Evolutionary conservation across 2,329 filamentous ascomycete genomes (phyloP).

Genomic region (Albophoma yamanashiensis): DNA sequence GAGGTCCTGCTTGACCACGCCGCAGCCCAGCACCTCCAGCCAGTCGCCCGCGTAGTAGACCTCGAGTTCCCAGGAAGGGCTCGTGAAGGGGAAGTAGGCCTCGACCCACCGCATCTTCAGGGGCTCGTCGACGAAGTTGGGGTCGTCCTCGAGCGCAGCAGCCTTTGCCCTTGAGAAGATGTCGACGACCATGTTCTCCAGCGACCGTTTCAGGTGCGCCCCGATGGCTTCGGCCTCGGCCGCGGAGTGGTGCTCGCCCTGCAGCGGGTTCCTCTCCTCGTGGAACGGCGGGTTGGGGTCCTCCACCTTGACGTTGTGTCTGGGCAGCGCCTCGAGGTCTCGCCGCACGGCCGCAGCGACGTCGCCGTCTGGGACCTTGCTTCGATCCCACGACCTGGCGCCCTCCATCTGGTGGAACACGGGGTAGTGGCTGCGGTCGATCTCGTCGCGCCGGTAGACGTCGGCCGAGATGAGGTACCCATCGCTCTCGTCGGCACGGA

Average conservation of each 20-base stretch:
- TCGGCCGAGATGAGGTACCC: conserved; percentile 91
- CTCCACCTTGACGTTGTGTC: conserved; percentile 66
- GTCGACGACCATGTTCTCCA: conserved; percentile 83
- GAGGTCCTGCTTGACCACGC: conserved; percentile 75
- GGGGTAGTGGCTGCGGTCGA: conserved; percentile 91
- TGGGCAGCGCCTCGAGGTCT: conserved; percentile 62
- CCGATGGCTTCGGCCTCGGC: conserved; percentile 76
- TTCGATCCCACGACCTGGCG: conserved; percentile 77
- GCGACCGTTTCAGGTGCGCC: conserved; percentile 75
- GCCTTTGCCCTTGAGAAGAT: conserved; percentile 72
- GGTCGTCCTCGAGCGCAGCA: conserved; percentile 45
- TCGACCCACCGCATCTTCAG: conserved; percentile 88
- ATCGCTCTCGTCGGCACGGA: conserved; percentile 58
- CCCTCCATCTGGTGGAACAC: conserved; percentile 99
- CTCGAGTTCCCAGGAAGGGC: conserved; percentile 90
- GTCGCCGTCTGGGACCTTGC: conserved; percentile 43
- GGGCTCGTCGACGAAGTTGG: conserved; percentile 51
- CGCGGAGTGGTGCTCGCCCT: conserved; percentile 56
- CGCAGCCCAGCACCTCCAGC: conserved; percentile 93
- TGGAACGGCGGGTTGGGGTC: conserved; percentile 75
- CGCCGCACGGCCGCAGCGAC: conserved; percentile 55
- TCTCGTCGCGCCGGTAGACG: conserved; percentile 89
- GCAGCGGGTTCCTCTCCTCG: conserved; percentile 71
- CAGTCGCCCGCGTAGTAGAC: conserved; percentile 91
- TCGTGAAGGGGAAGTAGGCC: conserved; percentile 95